phyloP scores from a whole-genome alignment of 2,329 filamentous ascomycete species.

The Exophiala spinifera region DNA sequence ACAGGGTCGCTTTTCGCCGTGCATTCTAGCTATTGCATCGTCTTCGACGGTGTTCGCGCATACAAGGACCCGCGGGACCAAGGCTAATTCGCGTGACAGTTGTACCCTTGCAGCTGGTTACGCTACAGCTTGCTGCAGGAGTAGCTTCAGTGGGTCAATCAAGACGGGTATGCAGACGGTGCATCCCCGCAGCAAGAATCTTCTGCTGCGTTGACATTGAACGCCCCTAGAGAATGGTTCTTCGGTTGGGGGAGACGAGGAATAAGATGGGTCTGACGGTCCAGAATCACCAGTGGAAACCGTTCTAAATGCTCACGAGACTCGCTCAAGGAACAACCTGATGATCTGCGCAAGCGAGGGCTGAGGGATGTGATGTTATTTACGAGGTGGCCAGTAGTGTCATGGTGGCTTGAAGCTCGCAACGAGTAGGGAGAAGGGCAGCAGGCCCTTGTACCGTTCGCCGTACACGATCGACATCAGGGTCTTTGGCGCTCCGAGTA shows the following conservation, averaged over 20 bases:
- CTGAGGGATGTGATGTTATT: too few relatives aligned
- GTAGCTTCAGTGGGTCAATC: neutral
- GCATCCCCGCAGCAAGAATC: neutral
- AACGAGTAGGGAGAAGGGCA: neutral
- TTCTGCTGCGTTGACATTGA: neutral
- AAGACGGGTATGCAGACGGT: neutral
- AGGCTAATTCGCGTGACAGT: neutral
- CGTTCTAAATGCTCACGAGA: neutral
- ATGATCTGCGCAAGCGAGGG: neutral
- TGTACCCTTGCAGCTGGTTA: neutral
- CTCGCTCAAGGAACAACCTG: neutral
- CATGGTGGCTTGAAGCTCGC: neutral
- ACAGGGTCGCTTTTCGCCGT: too few relatives aligned
- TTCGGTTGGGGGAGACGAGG: neutral
- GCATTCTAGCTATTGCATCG: too few relatives aligned
- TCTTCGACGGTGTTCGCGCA: neutral
- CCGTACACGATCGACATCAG: neutral
- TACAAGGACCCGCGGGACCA: neutral
- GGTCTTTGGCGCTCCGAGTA: neutral
- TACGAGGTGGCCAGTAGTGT: too few relatives aligned
- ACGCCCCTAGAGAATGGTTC: neutral
- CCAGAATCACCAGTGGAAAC: neutral
- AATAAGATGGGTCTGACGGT: neutral
- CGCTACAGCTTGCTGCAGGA: neutral
- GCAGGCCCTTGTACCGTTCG: neutral